A percentile compares a stretch with the other conserved stretches of the same genome.
These are phyloP conservation scores for Guadua angustifolia DNA, from an alignment of 176 grass and related monocot genomes.

Conservation along the genomic window DNA sequence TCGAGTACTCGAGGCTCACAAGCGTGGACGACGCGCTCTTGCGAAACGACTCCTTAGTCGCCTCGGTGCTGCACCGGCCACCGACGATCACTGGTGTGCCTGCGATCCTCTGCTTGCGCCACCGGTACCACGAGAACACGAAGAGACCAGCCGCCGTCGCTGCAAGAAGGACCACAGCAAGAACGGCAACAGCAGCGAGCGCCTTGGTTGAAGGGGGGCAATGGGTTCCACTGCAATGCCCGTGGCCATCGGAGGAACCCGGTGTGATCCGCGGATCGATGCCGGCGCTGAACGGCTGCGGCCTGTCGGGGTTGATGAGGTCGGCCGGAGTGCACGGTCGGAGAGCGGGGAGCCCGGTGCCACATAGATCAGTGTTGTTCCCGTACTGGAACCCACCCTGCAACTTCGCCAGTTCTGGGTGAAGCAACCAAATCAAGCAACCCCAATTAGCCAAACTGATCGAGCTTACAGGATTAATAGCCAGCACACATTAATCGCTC, in stretches of 20 bases:
- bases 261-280: constrained; percentile 51
- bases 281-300: constrained; percentile 81
- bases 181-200: constrained; percentile 49
- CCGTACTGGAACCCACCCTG: constrained; percentile 71
- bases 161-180: constrained; percentile 50
- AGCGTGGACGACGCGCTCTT: constrained; percentile 72
- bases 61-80: constrained; percentile 38
- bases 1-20: constrained; percentile 87
- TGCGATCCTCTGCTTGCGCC: constrained; percentile 43
- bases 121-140: constrained; percentile 58
- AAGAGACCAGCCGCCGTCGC: constrained; percentile 53
- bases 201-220: constrained; percentile 61
- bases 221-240: constrained; percentile 47
- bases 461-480: background rate
- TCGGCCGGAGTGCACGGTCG: constrained; percentile 75
- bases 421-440: constrained; percentile 22
- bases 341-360: constrained; percentile 60
- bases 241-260: constrained; percentile 5
- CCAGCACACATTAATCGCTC: background rate
- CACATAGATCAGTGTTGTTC: constrained; percentile 82
- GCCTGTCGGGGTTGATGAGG: constrained; percentile 63
- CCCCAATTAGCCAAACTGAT: background rate
- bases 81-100: constrained; percentile 3
- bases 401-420: constrained; percentile 70
- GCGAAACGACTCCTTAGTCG: constrained; percentile 45